A percentile compares a stretch with the other conserved stretches of the same genome.
phyloP scores from a whole-genome alignment of 225 moss, liverwort and hornwort genomes.

The Bryum argenteum region DNA sequence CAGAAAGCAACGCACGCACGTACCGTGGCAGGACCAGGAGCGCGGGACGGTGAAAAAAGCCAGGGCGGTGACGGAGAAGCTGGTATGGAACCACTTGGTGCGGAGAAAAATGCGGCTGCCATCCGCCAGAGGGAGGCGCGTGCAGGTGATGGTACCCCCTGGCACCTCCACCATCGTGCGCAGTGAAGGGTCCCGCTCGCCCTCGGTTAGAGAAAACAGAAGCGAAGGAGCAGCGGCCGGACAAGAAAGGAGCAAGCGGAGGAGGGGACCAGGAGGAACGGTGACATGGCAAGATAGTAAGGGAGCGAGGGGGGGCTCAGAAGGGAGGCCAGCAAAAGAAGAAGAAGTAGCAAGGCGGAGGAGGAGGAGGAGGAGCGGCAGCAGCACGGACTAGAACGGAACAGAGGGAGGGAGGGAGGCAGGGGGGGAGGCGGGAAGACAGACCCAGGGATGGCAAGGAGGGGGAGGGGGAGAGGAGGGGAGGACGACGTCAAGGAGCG shows the following conservation, averaged over 20 bases:
- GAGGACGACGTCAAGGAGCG: too few relatives aligned
- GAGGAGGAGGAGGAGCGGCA: too few relatives aligned
- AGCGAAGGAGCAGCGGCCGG: background rate
- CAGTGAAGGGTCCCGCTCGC: slow-evolving; percentile 1
- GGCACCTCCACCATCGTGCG: slow-evolving; percentile 50
- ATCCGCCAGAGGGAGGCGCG: slow-evolving; percentile 39
- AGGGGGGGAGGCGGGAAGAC: too few relatives aligned
- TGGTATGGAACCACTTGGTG: slow-evolving; percentile 40
- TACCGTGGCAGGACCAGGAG: slow-evolving; percentile 56
- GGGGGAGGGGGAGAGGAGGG: too few relatives aligned
- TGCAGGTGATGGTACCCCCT: slow-evolving; percentile 43
- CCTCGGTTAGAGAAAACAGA: background rate
- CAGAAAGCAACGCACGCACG: background rate
- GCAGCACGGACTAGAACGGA: too few relatives aligned
- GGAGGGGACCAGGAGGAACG: slow-evolving; percentile 7
- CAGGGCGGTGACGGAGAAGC: slow-evolving; percentile 47
- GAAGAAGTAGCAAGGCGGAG: too few relatives aligned
- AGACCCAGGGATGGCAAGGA: too few relatives aligned
- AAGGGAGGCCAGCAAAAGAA: too few relatives aligned
- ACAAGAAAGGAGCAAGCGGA: slow-evolving; percentile 10
- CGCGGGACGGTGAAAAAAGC: slow-evolving; percentile 33
- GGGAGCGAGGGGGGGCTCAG: too few relatives aligned
- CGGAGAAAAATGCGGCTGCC: slow-evolving; percentile 44
- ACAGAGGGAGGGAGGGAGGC: too few relatives aligned
- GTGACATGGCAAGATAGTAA: slow-evolving; percentile 22